Evolutionary conservation across 768 basidiomycete species (phyloP).

Genomic region (Coprinellus micaceus): DNA sequence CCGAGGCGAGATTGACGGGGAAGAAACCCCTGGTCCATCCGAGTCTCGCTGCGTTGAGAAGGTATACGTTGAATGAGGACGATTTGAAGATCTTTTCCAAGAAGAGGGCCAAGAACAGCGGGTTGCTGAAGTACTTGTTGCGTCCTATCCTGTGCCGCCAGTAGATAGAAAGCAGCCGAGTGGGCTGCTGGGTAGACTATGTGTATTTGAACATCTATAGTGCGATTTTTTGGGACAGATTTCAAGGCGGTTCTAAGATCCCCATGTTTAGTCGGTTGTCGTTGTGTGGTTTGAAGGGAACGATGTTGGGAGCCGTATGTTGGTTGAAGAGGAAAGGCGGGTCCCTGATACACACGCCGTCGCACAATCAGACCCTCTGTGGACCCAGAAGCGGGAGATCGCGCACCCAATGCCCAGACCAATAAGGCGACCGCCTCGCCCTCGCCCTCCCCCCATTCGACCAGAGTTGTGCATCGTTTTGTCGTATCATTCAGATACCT

Average conservation of each 20-base stretch:
- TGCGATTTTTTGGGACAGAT: too few relatives aligned
- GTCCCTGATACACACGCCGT: too few relatives aligned
- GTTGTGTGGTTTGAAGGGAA: not conserved
- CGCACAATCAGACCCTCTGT: too few relatives aligned
- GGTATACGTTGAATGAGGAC: constrained; percentile 4
- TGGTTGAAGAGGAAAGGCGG: too few relatives aligned
- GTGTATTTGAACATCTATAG: not conserved
- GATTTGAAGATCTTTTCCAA: constrained; percentile 3
- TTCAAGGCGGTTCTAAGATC: not conserved
- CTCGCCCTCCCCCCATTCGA: too few relatives aligned
- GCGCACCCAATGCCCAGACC: too few relatives aligned
- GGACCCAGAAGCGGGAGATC: too few relatives aligned
- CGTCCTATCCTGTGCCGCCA: not conserved
- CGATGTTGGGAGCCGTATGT: too few relatives aligned
- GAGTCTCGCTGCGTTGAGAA: constrained; percentile 4
- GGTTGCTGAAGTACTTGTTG: constrained; percentile 6
- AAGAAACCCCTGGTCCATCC: not conserved
- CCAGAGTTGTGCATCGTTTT: too few relatives aligned
- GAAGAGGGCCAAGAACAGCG: not conserved
- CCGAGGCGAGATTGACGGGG: not conserved
- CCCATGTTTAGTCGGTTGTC: not conserved
- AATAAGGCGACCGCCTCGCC: too few relatives aligned
- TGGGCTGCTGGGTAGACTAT: not conserved
- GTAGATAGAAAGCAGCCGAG: not conserved
- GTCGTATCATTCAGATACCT: too few relatives aligned